These are phyloP conservation scores for Pichia nakasei DNA, from an alignment of 805 yeast genomes.

Conservation along the genomic window DNA sequence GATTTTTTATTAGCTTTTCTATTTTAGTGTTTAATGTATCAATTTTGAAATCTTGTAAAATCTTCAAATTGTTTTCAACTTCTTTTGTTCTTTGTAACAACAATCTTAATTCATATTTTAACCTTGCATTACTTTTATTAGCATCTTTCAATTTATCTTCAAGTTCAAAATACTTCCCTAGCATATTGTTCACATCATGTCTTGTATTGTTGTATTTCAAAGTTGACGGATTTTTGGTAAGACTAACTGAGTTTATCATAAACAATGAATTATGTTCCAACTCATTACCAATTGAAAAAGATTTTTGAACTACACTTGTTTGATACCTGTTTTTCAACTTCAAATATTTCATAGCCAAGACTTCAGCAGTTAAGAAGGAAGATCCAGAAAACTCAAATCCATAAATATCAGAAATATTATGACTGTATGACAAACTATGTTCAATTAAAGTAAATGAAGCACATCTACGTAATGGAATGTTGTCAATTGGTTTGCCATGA, in stretches of 20 bases:
- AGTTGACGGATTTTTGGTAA: conserved; percentile 1
- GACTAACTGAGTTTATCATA: neutral
- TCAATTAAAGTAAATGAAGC: conserved; percentile 27
- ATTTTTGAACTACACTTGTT: conserved; percentile 7
- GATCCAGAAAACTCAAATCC: conserved; percentile 12
- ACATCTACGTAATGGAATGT: conserved; percentile 18
- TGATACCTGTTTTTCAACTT: conserved; percentile 10
- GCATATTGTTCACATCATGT: conserved; percentile 9
- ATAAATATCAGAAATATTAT: conserved; percentile 7
- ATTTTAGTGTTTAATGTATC: conserved; percentile 16
- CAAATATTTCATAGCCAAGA: conserved; percentile 11
- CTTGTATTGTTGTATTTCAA: conserved; percentile 1
- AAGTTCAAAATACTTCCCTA: conserved; percentile 21
- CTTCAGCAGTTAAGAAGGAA: conserved; percentile 9
- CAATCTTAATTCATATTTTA: conserved; percentile 57
- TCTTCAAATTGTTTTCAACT: conserved; percentile 45
- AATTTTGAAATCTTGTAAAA: conserved; percentile 31
- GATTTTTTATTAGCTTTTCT: neutral
- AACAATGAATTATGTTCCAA: neutral
- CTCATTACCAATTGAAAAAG: neutral
- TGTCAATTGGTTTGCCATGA: neutral
- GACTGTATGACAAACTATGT: conserved; percentile 6
- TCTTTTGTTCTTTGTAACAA: conserved; percentile 55
- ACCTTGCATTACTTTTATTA: conserved; percentile 46
- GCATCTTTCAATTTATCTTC: conserved; percentile 38